Conservation (phyloP, 208 protist species). For the Naegleria fowleri region DNA sequence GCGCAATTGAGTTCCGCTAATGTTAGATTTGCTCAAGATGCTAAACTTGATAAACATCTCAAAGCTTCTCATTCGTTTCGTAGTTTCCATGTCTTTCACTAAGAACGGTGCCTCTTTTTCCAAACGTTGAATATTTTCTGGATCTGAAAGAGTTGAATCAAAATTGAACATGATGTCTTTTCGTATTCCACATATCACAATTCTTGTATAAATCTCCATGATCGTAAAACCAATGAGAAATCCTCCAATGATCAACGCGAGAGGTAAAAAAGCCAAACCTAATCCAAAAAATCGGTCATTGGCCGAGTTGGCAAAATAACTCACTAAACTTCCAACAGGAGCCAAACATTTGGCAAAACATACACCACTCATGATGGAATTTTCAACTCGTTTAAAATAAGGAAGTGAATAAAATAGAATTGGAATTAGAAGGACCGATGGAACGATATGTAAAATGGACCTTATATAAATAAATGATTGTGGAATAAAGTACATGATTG, state of each 20-base stretch:
- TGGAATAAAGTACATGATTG: background rate
- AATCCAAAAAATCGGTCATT: background rate
- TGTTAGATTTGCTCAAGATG: background rate
- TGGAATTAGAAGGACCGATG: background rate
- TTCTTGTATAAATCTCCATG: background rate
- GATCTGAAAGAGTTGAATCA: background rate
- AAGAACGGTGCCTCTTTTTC: background rate
- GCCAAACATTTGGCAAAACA: background rate
- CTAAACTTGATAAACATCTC: background rate
- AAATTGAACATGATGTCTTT: background rate
- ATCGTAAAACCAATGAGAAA: background rate
- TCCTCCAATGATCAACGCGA: background rate
- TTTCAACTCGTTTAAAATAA: background rate
- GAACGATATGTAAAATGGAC: background rate
- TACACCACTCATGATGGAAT: background rate
- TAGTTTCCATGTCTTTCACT: background rate
- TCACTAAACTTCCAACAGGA: background rate
- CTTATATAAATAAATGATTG: background rate
- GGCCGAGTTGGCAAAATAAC: background rate
- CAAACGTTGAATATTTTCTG: background rate
- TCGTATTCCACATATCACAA: background rate
- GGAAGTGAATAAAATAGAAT: background rate
- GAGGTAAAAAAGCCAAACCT: background rate
- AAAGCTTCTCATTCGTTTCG: background rate
- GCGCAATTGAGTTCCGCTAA: background rate